Base-by-base conservation (phyloP, 2,329 filamentous ascomycete genomes). In the Hymenoscyphus infarciens region DNA sequence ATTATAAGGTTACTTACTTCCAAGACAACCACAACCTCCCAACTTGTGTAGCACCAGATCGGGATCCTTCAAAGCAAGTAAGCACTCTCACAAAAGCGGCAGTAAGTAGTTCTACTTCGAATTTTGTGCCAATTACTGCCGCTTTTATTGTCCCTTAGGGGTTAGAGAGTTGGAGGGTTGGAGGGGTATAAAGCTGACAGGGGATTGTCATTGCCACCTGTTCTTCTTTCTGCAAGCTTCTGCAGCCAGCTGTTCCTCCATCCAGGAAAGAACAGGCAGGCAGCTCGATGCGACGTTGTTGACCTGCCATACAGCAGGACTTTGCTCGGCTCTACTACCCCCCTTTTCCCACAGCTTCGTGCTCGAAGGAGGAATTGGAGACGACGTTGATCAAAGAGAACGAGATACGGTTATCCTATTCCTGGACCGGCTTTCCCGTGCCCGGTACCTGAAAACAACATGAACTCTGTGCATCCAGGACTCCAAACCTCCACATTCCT, bases 1-100 rank as follows among this genome's bases (percentile, higher is more conserved):
- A 49, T 49, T 49, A 56, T 56, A 56, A 56, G 54, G 54, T 56
- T 56, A 31, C 29, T 31, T 56, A 22, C 54, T 19, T n/a, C 16
- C 8, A 56, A 35, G 29, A 56, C 54, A 49, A 33, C 29, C 54
- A 56, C 54, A 49, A 33, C 29, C 54, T 35, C 3, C 54, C 54
- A 19, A 56, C 54, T 35, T 35, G 29, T 31, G 54, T 56, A 33
- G 54, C 19, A 56, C 54, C 29, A 56, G 54, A 56, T 56, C 54
- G 54, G 54, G n/a, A 56, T 31, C 29, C 54, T 56, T 31, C 54
- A 31, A 42, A n/a, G 25, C 53, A 55, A 22, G n/a, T n/a, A 42
- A 42, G 15, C 33, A 35, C 33, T 35, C 33, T 35, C 8, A 11
- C 4, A 35, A 35, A 35, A 15, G 33, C 33, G 33, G 33, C 33